Evolutionary conservation across 306 rosid species (phyloP), one percentile per base, ranked within the genome.

Genomic region (Inga oerstediana): DNA sequence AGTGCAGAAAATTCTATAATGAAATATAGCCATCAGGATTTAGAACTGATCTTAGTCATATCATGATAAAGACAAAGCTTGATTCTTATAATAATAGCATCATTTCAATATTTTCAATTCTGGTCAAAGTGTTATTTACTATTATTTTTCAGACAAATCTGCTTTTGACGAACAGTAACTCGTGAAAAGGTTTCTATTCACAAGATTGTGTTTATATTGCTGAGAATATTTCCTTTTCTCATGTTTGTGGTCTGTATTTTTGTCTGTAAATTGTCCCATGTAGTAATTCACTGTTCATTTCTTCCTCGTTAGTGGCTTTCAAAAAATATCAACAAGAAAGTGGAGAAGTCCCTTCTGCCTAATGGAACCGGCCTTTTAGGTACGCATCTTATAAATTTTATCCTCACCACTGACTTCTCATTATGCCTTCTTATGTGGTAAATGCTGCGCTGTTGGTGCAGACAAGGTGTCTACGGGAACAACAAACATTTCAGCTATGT

Each of bases 221-320:
- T 10, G 24, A 54, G 7, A 45, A 65, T 58, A 46, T 37, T 35
- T 39, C 43, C 10, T 22, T 22, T 9, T 24, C 30, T 67, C 30
- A 3, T 79, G 59, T 48, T 75, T 15, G 48, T 45, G 11, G 56
- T 74, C 15, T 30, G 5, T 70, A 13, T 41, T 70, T 70, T 46
- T 72, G 35, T 67, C 46, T 71, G 16, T 77, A 54, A 32, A 67
- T 14, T 79, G 19, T 78, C 11, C 6, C 81, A 24, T 83, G 37
- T 80, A 67, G 48, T 80, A 67, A 82, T 75, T 37, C 37, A 78
- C 73, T 76, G 84, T 79, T 86, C 77, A 75, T 76, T 78, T 76
- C 58, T 88, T 39, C 83, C 64, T 80, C 77, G 82, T 74, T 81
- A 96, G 99, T 96, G 98, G 98, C 96, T 93, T 80, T 82, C 91